Percentiles rank a stretch among this genome's conserved stretches.
phyloP scores from a whole-genome alignment of 2,329 filamentous ascomycete genomes.

The Paracoccidioides brasiliensis region DNA sequence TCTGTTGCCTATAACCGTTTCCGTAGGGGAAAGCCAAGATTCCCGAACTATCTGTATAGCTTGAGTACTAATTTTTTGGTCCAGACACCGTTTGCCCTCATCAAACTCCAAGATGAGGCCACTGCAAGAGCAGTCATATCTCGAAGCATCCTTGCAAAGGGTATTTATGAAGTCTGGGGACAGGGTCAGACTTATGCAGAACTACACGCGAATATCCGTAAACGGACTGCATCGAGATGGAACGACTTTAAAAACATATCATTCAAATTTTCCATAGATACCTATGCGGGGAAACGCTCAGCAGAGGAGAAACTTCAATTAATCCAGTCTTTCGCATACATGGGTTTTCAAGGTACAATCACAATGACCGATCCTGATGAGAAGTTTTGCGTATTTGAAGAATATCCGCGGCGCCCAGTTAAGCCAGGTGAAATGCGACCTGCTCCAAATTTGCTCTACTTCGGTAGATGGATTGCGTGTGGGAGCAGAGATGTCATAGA shows the following conservation, averaged over 20 bases:
- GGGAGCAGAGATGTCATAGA: constrained; percentile 55
- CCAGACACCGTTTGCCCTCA: constrained; percentile 79
- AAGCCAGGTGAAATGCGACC: constrained; percentile 19
- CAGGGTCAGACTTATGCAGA: constrained; percentile 51
- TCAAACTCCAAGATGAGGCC: constrained; percentile 52
- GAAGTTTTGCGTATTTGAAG: constrained; percentile 69
- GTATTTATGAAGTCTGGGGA: constrained; percentile 85
- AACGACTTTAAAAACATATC: constrained; percentile 47
- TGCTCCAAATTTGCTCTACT: constrained; percentile 50
- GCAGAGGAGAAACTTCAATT: constrained; percentile 52
- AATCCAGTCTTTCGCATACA: constrained; percentile 69
- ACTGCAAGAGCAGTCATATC: constrained; percentile 55
- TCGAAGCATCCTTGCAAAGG: constrained; percentile 69
- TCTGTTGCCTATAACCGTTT: background rate
- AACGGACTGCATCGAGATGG: constrained; percentile 53
- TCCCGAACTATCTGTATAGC: constrained; percentile 1
- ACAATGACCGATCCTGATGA: constrained; percentile 60
- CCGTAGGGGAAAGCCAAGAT: background rate
- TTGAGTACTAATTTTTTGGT: constrained; percentile 2
- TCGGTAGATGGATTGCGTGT: constrained; percentile 58
- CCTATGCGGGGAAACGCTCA: constrained; percentile 62
- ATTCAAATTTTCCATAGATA: constrained; percentile 76
- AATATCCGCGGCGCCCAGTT: constrained; percentile 24
- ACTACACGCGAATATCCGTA: constrained; percentile 53
- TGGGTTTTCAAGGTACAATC: constrained; percentile 67